phyloP scores from a whole-genome alignment of 2,329 filamentous ascomycete species.

The Aspergillus calidoustus region DNA sequence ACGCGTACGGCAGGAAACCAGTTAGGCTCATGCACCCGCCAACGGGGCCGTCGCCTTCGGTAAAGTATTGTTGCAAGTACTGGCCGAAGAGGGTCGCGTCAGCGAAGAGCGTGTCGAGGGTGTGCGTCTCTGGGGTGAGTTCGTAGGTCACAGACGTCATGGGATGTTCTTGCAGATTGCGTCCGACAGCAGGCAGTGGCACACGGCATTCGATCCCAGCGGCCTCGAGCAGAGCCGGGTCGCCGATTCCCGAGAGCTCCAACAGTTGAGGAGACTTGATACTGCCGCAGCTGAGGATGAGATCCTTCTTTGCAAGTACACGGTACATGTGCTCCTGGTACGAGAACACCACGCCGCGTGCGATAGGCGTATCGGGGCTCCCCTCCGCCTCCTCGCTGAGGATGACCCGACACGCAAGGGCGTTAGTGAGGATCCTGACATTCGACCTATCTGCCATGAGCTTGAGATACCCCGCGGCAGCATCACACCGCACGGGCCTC shows the following conservation, averaged over 20 bases:
- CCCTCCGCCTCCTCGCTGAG: conserved; percentile 17
- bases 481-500: conserved; percentile 41
- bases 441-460: conserved; percentile 46
- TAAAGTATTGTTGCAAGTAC: conserved; percentile 15
- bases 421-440: conserved; percentile 50
- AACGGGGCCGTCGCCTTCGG: conserved; percentile 10
- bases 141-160: conserved; percentile 24
- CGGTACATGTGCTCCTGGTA: conserved; percentile 39
- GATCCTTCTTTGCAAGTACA: conserved; percentile 49
- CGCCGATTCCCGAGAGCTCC: conserved; percentile 66
- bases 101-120: conserved; percentile 18
- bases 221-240: conserved; percentile 43
- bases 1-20: conserved; percentile 17
- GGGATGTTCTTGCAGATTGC: conserved; percentile 53
- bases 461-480: conserved; percentile 43
- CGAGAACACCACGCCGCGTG: conserved; percentile 48
- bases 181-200: conserved; percentile 50
- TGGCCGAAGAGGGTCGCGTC: conserved; percentile 4
- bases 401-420: conserved; percentile 41
- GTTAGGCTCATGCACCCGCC: conserved; percentile 9
- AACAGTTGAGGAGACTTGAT: conserved; percentile 62
- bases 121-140: conserved; percentile 6
- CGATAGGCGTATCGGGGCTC: background rate
- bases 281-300: conserved; percentile 63
- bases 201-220: conserved; percentile 48